Percentiles rank a stretch among this genome's conserved stretches.
Evolutionary conservation across 768 basidiomycete genomes (phyloP).

Genomic region (Tricholoma hemisulphureum): DNA sequence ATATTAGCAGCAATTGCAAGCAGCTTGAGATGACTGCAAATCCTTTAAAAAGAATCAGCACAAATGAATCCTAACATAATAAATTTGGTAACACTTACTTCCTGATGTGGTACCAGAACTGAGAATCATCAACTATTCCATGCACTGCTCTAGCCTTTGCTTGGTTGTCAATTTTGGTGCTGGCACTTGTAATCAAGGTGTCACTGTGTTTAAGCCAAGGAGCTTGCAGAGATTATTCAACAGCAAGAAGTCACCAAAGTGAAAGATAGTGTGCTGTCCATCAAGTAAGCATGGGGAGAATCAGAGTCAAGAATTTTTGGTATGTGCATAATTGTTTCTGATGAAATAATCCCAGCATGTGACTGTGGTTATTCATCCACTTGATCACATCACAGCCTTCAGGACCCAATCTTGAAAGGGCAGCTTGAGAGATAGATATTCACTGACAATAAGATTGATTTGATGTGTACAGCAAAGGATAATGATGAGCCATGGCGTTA

Average conservation of each 20-base stretch:
- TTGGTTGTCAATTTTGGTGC: constrained; percentile 9
- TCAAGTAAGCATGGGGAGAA: no score
- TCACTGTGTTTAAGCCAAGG: constrained; percentile 8
- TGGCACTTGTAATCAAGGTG: constrained; percentile 8
- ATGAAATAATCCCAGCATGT: no score
- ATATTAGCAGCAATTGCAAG: constrained; percentile 38
- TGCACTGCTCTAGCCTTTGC: constrained; percentile 22
- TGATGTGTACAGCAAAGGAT: constrained; percentile 29
- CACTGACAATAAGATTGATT: constrained; percentile 35
- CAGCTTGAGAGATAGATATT: no score
- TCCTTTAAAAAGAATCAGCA: no score
- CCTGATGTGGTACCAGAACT: constrained; percentile 24
- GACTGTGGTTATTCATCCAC: no score
- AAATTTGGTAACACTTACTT: constrained; percentile 19
- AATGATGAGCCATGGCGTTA: no score
- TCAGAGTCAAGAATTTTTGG: no score
- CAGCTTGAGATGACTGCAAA: constrained; percentile 32
- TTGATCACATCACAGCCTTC: no score
- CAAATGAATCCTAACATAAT: no score
- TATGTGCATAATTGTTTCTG: no score
- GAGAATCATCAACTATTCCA: constrained; percentile 10
- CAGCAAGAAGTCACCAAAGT: constrained; percentile 24
- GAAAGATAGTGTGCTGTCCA: no score
- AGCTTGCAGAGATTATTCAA: constrained; percentile 14
- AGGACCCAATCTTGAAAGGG: no score